Evolutionary conservation across 306 rosid genomes (phyloP).

Genomic region (Malus sylvestris): DNA sequence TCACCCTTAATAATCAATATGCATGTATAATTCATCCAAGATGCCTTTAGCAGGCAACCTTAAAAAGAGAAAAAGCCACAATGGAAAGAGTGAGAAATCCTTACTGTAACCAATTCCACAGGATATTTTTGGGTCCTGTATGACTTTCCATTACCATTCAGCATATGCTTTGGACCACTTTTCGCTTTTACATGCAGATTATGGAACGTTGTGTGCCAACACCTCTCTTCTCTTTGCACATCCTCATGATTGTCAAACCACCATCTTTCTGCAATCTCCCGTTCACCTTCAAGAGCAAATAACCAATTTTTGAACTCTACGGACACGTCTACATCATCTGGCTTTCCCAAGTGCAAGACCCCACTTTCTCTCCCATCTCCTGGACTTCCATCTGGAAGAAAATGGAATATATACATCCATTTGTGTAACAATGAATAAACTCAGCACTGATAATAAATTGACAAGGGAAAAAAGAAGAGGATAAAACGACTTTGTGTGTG

Average conservation of each 20-base stretch:
- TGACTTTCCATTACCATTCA: slow-evolving; percentile 37
- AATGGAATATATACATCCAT: slow-evolving; percentile 4
- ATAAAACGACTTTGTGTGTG: not conserved
- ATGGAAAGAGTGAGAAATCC: slow-evolving; percentile 7
- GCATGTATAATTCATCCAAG: not conserved
- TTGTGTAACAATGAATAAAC: not conserved
- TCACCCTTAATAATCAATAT: not conserved
- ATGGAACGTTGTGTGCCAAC: slow-evolving; percentile 82
- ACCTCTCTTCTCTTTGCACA: slow-evolving; percentile 68
- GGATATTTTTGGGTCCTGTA: slow-evolving; percentile 40
- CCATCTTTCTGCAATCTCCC: slow-evolving; percentile 67
- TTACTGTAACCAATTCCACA: slow-evolving; percentile 67
- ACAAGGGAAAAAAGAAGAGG: not conserved
- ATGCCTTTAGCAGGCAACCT: not conserved
- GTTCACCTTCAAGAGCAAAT: slow-evolving; percentile 89
- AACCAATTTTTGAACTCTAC: slow-evolving; percentile 82
- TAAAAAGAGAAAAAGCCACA: not conserved
- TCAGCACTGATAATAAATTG: not conserved
- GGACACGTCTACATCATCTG: slow-evolving; percentile 75
- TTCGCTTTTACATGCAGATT: slow-evolving; percentile 62
- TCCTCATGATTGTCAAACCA: slow-evolving; percentile 53
- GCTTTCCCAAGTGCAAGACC: slow-evolving; percentile 59
- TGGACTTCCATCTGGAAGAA: slow-evolving; percentile 36
- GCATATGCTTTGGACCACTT: slow-evolving; percentile 41
- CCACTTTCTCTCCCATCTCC: slow-evolving; percentile 42